phyloP scores from a whole-genome alignment of 805 yeast genomes.

The Saccharomyces kudriavzevii region DNA sequence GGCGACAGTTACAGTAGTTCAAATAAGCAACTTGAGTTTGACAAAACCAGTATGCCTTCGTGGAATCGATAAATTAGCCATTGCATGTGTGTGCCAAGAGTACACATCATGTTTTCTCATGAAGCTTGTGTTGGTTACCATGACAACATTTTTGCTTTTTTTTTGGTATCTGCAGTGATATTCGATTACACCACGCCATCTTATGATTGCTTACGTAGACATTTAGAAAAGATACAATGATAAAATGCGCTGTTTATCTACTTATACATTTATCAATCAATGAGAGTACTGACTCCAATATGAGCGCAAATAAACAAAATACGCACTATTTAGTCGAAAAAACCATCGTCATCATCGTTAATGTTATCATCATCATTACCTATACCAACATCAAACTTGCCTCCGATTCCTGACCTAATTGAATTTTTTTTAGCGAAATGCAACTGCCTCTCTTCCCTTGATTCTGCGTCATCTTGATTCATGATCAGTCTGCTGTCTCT shows the following conservation, averaged over 20 bases:
- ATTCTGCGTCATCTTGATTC: conserved; percentile 54
- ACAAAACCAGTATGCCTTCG: not conserved
- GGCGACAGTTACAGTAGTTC: no score
- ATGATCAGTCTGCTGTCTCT: conserved; percentile 58
- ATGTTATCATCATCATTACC: conserved; percentile 32
- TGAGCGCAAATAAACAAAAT: not conserved
- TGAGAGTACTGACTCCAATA: not conserved
- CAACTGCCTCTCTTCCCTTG: conserved; percentile 44
- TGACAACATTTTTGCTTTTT: not conserved
- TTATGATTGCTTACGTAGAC: not conserved
- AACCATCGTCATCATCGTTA: conserved; percentile 39
- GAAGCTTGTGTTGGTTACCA: not conserved
- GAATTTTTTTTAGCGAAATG: conserved; percentile 49
- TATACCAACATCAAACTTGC: conserved; percentile 28
- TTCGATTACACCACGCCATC: not conserved
- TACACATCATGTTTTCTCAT: not conserved
- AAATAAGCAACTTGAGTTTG: not conserved
- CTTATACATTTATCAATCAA: not conserved
- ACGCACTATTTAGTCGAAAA: conserved; percentile 36
- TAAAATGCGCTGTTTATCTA: not conserved
- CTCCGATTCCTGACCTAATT: conserved; percentile 35
- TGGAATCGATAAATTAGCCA: not conserved
- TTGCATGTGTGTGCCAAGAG: not conserved
- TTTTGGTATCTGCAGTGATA: not conserved
- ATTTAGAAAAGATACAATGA: not conserved